Evolutionary conservation across 1,139 yeast genomes (phyloP), one percentile per base, ranked within the genome.

Genomic region (Suhomyces bribrorum): DNA sequence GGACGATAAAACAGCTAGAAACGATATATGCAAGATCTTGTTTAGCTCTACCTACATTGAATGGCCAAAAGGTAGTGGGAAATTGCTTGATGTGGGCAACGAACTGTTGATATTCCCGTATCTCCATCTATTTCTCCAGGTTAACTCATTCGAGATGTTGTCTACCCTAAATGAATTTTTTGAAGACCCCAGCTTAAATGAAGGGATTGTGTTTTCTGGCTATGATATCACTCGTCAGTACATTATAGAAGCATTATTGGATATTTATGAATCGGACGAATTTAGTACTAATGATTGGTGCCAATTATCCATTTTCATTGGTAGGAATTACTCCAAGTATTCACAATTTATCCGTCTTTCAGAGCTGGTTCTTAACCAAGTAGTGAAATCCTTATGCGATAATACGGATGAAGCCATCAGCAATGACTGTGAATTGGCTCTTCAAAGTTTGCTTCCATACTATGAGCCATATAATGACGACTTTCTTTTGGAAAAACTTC

Each of bases 271-370:
- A 6, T 60, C 61, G 11, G 62, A 66, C 29, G 49, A 49, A 4
- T 68, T 77, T 29, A 38, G 56, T 2, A 59, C 57, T 4, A 37
- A 41, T 25, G 77, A 77, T 48, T 53, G 49, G 14, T 59, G 66
- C 15, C 73, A 73, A 41, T 60, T 86, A 40, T 73, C 86, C 12
- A 75, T 86, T 5, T 89, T 89, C 52, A 64, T 89, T 22, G 86
- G 88, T 0, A 57, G 90, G 37, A 87, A 86, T 54, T 79, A 82
- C 45, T 82, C 96, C 3, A 88, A 88, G 56, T 89, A 84, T 54
- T 69, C 79, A 3, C 96, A 89, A 57, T 88, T 84, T 47, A 71
- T 89, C 11, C 67, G 86, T 29, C 62, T 88, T 2, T 77, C 90
- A 0, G 90, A 83, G 36, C 69, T 79, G 4, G 62, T 67, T 1